Percentiles rank a stretch among this genome's conserved stretches.
phyloP scores from a whole-genome alignment of 1,139 yeast genomes.

The Pneumocystis jirovecii region DNA sequence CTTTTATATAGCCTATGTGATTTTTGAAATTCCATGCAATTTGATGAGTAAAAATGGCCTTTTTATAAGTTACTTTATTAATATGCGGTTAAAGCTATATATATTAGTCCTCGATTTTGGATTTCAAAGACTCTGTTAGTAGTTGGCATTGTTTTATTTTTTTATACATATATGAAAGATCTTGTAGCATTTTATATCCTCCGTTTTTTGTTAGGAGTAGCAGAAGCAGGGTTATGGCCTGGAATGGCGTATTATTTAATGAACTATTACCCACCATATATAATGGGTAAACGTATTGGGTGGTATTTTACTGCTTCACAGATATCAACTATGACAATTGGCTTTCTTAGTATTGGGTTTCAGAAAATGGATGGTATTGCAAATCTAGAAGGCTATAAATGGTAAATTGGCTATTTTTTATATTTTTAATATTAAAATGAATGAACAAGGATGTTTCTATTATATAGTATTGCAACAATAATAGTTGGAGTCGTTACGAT shows the following conservation, averaged over 20 bases:
- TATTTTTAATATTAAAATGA: background rate
- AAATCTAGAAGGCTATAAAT: background rate
- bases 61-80: background rate
- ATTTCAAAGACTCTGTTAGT: constrained; percentile 17
- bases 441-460: background rate
- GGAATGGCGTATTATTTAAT: constrained; percentile 76
- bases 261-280: constrained; percentile 71
- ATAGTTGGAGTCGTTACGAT: background rate
- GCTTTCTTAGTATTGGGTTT: constrained; percentile 74
- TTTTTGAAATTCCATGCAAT: constrained; percentile 55
- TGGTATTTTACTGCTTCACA: constrained; percentile 88
- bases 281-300: constrained; percentile 68
- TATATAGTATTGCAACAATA: background rate
- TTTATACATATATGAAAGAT: constrained; percentile 33
- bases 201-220: constrained; percentile 61
- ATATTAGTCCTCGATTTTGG: constrained; percentile 43
- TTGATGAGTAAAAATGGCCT: constrained; percentile 19
- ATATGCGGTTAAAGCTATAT: constrained; percentile 30
- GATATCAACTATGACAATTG: constrained; percentile 72
- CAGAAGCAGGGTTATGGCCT: constrained; percentile 90
- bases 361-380: constrained; percentile 57
- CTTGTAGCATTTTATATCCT: constrained; percentile 46
- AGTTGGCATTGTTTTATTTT: constrained; percentile 36
- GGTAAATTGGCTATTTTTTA: background rate
- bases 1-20: constrained; percentile 56